Evolutionary conservation across 2,329 filamentous ascomycete genomes (phyloP), one percentile per base, ranked within the genome.

Genomic region (Scedosporium dehoogii): DNA sequence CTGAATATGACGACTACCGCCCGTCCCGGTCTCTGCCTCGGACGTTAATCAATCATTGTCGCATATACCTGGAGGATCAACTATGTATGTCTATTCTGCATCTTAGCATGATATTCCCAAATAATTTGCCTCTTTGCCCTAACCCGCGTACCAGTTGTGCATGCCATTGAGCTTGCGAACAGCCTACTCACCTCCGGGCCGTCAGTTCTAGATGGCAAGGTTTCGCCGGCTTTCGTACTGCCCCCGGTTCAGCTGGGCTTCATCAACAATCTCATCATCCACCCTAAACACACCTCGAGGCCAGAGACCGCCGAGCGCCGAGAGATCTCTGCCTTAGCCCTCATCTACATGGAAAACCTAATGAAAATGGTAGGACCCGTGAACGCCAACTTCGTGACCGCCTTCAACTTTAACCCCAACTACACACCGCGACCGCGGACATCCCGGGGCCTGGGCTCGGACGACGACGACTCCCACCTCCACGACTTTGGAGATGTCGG

Each of bases 251-350:
- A 93, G 66, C 78, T 97, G 25, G 87, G 90, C 6, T 78, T 97
- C 7, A 81, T 92, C n/a, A 85, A 82, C 53, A 94, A 91, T 1
- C 78, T 97, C n/a, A 74, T 87, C n/a, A 83, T 94, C 14, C 91
- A 96, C 69, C 93, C 93, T 0, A 76, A 79, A 25, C 84, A 89
- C 66, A 97, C 92, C 1, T 94, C 87, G 3, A 85, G 90, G 59
- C 82, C 88, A 3, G 79, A 81, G 29, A 83, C 85, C 7, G 69
- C 76, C 12, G 85, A 89, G 21, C 82, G 85, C 61, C 74, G 81
- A 60, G 80, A 86, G 58, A 83, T 90, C 9, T 79, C 90, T 2
- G 81, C 86, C 61, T 79, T 85, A 44, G 85, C 92, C 1, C 75
- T 93, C 33, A 78, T 80, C 44, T 89, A 94, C 63, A 80, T 97